Base-by-base conservation (phyloP, 2,329 filamentous ascomycete genomes). In the Septoria linicola region DNA sequence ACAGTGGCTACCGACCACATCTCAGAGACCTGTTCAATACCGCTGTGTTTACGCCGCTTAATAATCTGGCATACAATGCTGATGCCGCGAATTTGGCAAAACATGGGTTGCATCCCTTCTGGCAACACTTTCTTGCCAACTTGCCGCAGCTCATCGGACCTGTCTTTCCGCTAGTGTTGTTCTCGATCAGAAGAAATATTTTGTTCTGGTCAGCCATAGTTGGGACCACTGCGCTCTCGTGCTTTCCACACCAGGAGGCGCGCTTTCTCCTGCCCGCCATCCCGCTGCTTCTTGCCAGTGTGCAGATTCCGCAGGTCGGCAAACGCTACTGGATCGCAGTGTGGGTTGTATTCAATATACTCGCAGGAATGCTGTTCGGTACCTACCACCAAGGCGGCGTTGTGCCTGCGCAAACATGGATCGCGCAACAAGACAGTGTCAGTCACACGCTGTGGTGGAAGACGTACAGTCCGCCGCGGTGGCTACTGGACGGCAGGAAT, bases 391-490 rank as follows among this genome's bases (percentile, higher is more conserved):
- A 92, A 70, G 88, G 85, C 21, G 88, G 88, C 36, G 81, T 91
- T 20, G 78, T 92, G 1, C 85, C 87, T 0, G 83, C 82, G 5
- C 88, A 92, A 63, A 81, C 87, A 0, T 88, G 88, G 65, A 76
- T 92, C 64, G 86, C 83, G 63, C 80, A 80, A 48, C 83, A 87
- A 58, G 77, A 81, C 3, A 60, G 86, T 57, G 82, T 86, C 7
- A 83, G 82, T 1, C 78, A 85, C 27, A 85, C 84, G 3, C 76
- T 88, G 43, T 92, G 88, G 88, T 92, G 88, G 88, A 91, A 90
- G 68, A 91, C 88, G 1, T 91, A 91, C 66, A 87, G 84, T 66
- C 88, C 88, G 14, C 88, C 88, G 0, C 84, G 86, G 30, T 92
- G 88, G 87, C 77, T 92, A 16, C 74, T 91, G 5, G 85, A 89